Percentiles rank a stretch among this genome's conserved stretches.
These are phyloP conservation scores for Syzygium oleosum DNA, from an alignment of 345 rosid species.

Conservation along the genomic window DNA sequence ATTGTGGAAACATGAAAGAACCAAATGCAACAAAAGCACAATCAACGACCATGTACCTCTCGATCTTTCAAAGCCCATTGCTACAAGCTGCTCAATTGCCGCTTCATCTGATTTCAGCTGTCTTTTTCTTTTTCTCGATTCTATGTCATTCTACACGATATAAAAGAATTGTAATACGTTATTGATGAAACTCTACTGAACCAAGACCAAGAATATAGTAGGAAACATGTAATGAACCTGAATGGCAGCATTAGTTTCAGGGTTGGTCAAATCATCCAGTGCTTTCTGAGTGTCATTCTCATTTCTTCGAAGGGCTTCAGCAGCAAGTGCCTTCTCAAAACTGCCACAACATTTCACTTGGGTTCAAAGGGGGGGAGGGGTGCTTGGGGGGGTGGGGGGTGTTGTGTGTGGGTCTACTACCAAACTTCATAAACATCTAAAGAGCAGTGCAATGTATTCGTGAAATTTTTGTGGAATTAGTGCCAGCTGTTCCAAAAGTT, in stretches of 20 bases:
- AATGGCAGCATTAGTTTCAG: slow-evolving; percentile 48
- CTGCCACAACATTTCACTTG: slow-evolving; percentile 26
- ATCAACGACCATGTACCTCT: slow-evolving; percentile 29
- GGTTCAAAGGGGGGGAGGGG: neutral
- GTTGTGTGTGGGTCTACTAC: neutral
- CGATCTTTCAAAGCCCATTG: slow-evolving; percentile 89
- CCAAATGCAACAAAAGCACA: neutral
- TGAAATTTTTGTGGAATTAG: neutral
- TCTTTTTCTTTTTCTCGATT: slow-evolving; percentile 66
- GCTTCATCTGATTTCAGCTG: slow-evolving; percentile 17
- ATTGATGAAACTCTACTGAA: neutral
- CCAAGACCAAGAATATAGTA: neutral
- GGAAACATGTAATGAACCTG: slow-evolving; percentile 34
- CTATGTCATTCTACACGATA: slow-evolving; percentile 43
- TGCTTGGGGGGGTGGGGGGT: too few species aligned
- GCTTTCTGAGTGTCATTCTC: slow-evolving; percentile 80
- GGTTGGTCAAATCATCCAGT: slow-evolving; percentile 80
- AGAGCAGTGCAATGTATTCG: neutral
- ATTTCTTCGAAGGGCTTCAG: slow-evolving; percentile 83
- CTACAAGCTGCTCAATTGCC: slow-evolving; percentile 48
- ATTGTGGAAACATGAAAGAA: neutral
- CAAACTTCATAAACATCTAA: neutral
- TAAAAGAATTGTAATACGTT: neutral
- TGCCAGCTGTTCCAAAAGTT: neutral
- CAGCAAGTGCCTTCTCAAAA: slow-evolving; percentile 76